A percentile compares a stretch with the other conserved stretches of the same genome.
phyloP scores from a whole-genome alignment of 352 stramenopile species.

The Pythium guiyangense region DNA sequence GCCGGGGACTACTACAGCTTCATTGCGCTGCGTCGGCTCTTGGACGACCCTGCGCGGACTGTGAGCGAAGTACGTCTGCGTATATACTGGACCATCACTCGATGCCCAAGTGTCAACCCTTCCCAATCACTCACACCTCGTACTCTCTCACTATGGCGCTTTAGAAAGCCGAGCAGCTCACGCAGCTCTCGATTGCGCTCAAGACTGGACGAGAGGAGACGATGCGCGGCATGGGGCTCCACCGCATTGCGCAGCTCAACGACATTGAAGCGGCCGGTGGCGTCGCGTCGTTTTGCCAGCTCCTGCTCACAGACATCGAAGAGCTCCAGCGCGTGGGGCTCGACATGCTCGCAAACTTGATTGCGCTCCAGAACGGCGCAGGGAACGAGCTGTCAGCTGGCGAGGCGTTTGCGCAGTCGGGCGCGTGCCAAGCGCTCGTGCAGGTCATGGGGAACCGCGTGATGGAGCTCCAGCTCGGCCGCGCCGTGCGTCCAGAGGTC shows the following conservation, averaged over 20 bases:
- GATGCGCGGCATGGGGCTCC: constrained; percentile 53
- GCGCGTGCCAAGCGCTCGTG: constrained; percentile 47
- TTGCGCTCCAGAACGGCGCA: constrained; percentile 68
- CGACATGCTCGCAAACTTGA: constrained; percentile 73
- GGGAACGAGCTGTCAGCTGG: constrained; percentile 60
- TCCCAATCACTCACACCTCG: too few species aligned
- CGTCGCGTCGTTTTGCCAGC: constrained; percentile 61
- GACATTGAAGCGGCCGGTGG: constrained; percentile 77
- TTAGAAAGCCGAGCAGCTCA: constrained; percentile 66
- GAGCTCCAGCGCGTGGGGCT: constrained; percentile 51
- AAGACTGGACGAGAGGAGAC: constrained; percentile 59
- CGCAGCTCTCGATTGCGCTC: constrained; percentile 53
- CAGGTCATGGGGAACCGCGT: constrained; percentile 57
- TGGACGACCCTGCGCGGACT: constrained; percentile 36
- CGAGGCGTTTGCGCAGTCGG: constrained; percentile 62
- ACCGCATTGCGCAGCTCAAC: constrained; percentile 81
- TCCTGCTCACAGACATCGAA: constrained; percentile 50
- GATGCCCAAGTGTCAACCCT: too few species aligned
- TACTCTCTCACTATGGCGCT: too few species aligned
- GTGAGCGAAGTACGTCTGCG: constrained; percentile 36
- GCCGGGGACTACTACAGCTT: constrained; percentile 73
- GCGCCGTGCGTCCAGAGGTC: constrained; percentile 41
- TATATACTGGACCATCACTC: too few species aligned
- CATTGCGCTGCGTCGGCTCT: constrained; percentile 50
- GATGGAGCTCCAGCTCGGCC: constrained; percentile 47